Base-by-base conservation (phyloP, 257 asterid genomes). In the Buddleja alternifolia region DNA sequence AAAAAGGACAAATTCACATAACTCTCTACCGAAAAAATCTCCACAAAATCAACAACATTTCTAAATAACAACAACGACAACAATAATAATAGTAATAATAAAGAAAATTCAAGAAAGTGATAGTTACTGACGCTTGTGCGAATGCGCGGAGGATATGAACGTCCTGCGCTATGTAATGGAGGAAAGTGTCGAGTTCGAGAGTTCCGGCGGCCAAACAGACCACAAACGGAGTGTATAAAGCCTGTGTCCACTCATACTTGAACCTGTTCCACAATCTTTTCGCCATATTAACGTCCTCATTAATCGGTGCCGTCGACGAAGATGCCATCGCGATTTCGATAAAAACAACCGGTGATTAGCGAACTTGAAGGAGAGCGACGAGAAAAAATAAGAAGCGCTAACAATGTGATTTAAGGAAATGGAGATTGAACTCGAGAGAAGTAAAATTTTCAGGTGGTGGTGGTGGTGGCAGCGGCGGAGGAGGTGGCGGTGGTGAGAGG, bases 181-280 rank as follows among this genome's bases (percentile, higher is more conserved):
- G 81, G 73, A 94, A 94, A 6, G 84, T 23, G 0, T 85, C 89
- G 42, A 83, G 60, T n/a, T 87, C 34, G 71, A 94, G 82, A 84
- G 81, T 85, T 32, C 97, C 99, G 37, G 98, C 80, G 20, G 96
- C 97, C 86, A 94, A 73, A 74, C 76, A 65, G 65, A 94, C 86
- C 63, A 87, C 80, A 46, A 94, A 91, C 0, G 99, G 98, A 51
- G 96, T 83, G 66, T 78, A 86, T 48, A 89, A 25, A 61, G 93
- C 86, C 41, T 80, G 85, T 9, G 82, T 83, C 78, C 84, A 51
- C 71, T 79, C 89, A 59, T 74, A 79, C 42, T 9, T 72, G 73
- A 15, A 83, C 79, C 86, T 94, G 80, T 69, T 71, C 97, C 96
- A 91, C 16, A 86, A 87, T 73, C 82, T 83, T 48, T 77, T 63